These are phyloP conservation scores for Naumovozyma dairenensis DNA, from an alignment of 805 yeast species.

Conservation along the genomic window DNA sequence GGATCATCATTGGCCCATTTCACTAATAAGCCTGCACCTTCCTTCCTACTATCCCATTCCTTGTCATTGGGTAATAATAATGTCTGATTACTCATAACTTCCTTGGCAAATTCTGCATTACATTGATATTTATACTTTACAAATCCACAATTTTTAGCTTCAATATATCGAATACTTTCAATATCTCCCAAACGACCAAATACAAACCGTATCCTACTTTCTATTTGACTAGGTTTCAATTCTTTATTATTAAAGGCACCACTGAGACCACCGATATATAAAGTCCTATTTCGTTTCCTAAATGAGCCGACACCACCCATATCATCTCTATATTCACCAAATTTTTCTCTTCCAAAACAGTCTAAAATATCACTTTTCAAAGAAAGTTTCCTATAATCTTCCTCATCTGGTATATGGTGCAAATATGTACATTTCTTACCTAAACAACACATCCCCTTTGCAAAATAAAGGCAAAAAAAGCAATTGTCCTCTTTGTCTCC, in stretches of 20 bases:
- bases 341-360: conserved; percentile 88
- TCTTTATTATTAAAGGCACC: conserved; percentile 32
- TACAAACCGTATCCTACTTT: conserved; percentile 30
- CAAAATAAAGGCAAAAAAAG: conserved; percentile 73
- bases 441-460: conserved; percentile 76
- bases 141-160: conserved; percentile 64
- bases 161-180: conserved; percentile 52
- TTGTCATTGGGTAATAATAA: conserved; percentile 33
- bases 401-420: conserved; percentile 62
- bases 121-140: conserved; percentile 57
- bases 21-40: conserved; percentile 32
- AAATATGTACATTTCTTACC: conserved; percentile 69
- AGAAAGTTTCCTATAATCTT: conserved; percentile 51
- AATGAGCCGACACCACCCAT: conserved; percentile 92
- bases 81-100: conserved; percentile 83
- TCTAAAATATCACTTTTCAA: conserved; percentile 39
- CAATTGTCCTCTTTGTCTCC: conserved; percentile 43
- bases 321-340: conserved; percentile 74
- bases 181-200: conserved; percentile 73
- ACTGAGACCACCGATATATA: conserved; percentile 59
- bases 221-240: conserved; percentile 31
- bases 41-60: conserved; percentile 51
- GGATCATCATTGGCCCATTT: conserved; percentile 92
- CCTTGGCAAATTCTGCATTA: conserved; percentile 90
- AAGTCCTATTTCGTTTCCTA: conserved; percentile 54